Evolutionary conservation across 176 grass and related monocot genomes (phyloP).

Genomic region (Guadua angustifolia): DNA sequence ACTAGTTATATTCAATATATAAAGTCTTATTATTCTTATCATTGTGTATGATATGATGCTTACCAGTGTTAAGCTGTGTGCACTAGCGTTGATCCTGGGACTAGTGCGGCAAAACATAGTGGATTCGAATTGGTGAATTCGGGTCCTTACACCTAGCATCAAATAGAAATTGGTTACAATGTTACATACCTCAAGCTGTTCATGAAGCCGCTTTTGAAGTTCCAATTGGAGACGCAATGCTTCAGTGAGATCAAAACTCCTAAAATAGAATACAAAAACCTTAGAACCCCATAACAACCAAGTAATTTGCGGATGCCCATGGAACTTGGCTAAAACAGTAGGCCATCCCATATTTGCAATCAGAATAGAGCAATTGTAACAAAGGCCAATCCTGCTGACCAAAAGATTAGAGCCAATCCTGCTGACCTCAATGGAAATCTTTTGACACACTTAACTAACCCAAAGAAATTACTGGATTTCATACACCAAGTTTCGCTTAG

Average conservation of each 20-base stretch:
- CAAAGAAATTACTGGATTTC: slow-evolving; percentile 2
- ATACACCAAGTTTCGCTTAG: too few relatives aligned
- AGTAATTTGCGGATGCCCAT: slow-evolving; percentile 16
- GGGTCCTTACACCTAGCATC: not conserved
- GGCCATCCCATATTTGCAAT: not conserved
- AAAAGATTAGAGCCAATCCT: too few relatives aligned
- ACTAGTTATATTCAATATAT: too few relatives aligned
- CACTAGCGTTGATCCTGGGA: too few relatives aligned
- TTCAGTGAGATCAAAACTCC: slow-evolving; percentile 84
- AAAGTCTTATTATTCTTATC: too few relatives aligned
- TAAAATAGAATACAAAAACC: slow-evolving; percentile 49
- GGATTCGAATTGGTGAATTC: too few relatives aligned
- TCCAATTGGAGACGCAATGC: slow-evolving; percentile 92
- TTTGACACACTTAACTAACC: too few relatives aligned
- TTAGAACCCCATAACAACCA: slow-evolving; percentile 16
- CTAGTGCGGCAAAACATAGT: too few relatives aligned
- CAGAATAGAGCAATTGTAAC: slow-evolving; percentile 1
- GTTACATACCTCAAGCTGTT: slow-evolving; percentile 88
- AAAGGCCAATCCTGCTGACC: too few relatives aligned
- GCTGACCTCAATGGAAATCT: too few relatives aligned
- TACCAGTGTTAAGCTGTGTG: too few relatives aligned
- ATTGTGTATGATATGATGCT: too few relatives aligned
- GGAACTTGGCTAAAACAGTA: slow-evolving; percentile 27
- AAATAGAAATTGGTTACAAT: slow-evolving; percentile 10
- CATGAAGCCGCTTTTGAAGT: slow-evolving; percentile 96